These are phyloP conservation scores for Leucocoprinus birnbaumii DNA, from an alignment of 768 basidiomycete species.

Conservation along the genomic window DNA sequence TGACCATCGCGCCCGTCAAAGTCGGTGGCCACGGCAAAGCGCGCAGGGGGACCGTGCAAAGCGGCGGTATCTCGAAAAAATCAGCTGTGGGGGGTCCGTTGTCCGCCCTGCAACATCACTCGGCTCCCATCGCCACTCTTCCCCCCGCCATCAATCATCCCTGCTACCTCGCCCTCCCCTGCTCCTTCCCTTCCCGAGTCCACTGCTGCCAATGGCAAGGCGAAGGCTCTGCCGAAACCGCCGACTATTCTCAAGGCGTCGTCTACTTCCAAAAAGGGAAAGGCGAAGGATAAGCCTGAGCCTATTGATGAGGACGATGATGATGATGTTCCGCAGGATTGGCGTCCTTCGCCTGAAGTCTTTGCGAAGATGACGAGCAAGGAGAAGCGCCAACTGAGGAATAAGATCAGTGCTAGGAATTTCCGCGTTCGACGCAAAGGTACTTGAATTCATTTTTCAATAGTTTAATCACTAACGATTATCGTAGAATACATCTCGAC, in stretches of 20 bases:
- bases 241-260: constrained; percentile 11
- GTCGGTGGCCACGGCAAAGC: constrained; percentile 59
- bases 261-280: constrained; percentile 18
- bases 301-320: constrained; percentile 40
- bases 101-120: not conserved
- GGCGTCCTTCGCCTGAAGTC: constrained; percentile 87
- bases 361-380: constrained; percentile 94
- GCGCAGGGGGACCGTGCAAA: constrained; percentile 66
- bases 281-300: constrained; percentile 16
- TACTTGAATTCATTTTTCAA: constrained; percentile 11
- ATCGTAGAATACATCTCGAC: constrained; percentile 86
- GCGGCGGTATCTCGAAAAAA: constrained; percentile 73
- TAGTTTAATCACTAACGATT: constrained; percentile 6
- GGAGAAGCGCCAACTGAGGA: constrained; percentile 93
- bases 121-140: not conserved
- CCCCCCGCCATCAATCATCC: not conserved
- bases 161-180: constrained; percentile 14
- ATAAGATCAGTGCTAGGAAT: constrained; percentile 95
- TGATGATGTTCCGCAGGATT: constrained; percentile 67
- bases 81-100: not conserved
- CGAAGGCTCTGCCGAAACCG: constrained; percentile 8
- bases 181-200: constrained; percentile 11
- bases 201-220: not conserved
- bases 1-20: constrained; percentile 52
- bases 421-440: constrained; percentile 95